phyloP scores from a whole-genome alignment of 805 yeast genomes.

The Metschnikowia koreensis region DNA sequence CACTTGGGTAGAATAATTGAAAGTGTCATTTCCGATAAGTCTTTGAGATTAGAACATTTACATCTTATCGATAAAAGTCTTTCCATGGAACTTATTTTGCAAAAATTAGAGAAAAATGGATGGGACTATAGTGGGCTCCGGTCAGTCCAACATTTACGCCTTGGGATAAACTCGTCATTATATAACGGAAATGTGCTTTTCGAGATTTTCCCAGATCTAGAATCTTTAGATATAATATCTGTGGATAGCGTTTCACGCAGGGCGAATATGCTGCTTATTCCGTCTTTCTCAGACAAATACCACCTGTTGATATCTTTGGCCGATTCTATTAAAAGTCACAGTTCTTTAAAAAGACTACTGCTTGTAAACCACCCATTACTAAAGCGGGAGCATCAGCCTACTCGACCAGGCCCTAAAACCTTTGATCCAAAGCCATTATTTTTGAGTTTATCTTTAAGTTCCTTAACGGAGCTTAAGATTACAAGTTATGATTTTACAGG shows the following conservation, averaged over 20 bases:
- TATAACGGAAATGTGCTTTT: conserved; percentile 17
- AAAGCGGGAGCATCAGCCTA: conserved; percentile 10
- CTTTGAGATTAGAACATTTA: conserved; percentile 22
- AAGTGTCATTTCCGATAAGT: conserved; percentile 23
- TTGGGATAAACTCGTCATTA: conserved; percentile 27
- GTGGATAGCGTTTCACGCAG: conserved; percentile 20
- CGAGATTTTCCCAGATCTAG: conserved; percentile 24
- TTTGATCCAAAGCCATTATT: conserved; percentile 28
- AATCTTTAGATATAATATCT: conserved; percentile 23
- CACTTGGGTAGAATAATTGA: conserved; percentile 32
- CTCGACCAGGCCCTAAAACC: conserved; percentile 16
- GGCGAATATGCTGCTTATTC: conserved; percentile 19
- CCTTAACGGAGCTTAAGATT: conserved; percentile 25
- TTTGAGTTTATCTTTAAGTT: conserved; percentile 21
- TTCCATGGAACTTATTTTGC: conserved; percentile 25
- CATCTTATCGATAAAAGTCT: conserved; percentile 29
- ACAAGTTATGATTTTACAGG: conserved; percentile 33
- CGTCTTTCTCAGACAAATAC: conserved; percentile 17
- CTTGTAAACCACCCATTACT: conserved; percentile 30
- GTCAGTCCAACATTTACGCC: conserved; percentile 21
- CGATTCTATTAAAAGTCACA: background rate
- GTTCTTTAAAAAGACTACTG: conserved; percentile 20
- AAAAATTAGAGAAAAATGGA: conserved; percentile 23
- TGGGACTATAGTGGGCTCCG: conserved; percentile 28
- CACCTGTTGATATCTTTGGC: conserved; percentile 3